Percentiles rank a stretch among this genome's conserved stretches.
phyloP scores from a whole-genome alignment of 257 asterid genomes.

The Solanum okadae region DNA sequence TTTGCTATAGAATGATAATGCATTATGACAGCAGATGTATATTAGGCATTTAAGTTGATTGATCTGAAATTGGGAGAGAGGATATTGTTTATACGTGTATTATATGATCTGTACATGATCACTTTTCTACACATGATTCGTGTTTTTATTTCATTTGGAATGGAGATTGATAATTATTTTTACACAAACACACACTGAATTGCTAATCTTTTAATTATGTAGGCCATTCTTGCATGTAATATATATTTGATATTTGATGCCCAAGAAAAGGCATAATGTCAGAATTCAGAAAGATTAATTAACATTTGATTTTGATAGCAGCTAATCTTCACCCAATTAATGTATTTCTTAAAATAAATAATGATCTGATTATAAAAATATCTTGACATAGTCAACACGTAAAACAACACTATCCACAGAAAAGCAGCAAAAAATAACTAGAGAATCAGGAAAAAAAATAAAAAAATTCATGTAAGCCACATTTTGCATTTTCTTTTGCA shows the following conservation, averaged over 20 bases:
- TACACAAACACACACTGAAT: neutral
- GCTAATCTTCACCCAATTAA: neutral
- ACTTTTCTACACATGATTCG: neutral
- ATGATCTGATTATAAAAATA: neutral
- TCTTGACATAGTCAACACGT: neutral
- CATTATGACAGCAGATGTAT: constrained; percentile 30
- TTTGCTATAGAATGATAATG: constrained; percentile 17
- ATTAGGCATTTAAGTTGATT: constrained; percentile 26
- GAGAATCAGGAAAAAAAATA: neutral
- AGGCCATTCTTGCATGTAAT: neutral
- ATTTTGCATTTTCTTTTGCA: neutral
- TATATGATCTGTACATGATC: neutral
- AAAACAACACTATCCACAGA: neutral
- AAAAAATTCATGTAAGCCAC: neutral
- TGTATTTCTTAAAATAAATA: neutral
- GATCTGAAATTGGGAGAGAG: constrained; percentile 2
- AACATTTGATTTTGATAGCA: neutral
- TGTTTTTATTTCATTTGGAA: neutral
- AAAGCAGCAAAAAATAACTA: neutral
- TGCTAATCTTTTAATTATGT: neutral
- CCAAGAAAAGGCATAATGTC: neutral
- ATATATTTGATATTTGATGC: neutral
- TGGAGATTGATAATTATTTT: neutral
- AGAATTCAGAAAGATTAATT: neutral
- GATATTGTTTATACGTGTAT: neutral